Evolutionary conservation across 192 early-diverging fungal species (phyloP), one percentile per base, ranked within the genome.

Genomic region (Rhizophagus clarus): DNA sequence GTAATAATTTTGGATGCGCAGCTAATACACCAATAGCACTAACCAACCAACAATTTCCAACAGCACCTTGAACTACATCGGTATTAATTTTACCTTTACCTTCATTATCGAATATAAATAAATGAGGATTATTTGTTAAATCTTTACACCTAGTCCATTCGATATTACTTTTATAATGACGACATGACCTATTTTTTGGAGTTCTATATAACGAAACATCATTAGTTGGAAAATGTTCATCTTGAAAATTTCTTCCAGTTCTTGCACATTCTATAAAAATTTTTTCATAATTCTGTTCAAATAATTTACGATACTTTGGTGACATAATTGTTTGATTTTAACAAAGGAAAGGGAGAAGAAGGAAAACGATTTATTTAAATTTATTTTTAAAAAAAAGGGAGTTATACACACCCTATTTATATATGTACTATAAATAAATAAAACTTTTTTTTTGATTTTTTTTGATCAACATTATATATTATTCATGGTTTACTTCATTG

Each of bases 11-110:
- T 67, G 80, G 80, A 51, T 81, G 73, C 1, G 73, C 32, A 5
- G 64, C 60, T 14, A 81, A 77, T 20, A 81, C 76, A 26, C 72
- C 80, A 34, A 81, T 67, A 28, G 80, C 80, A 51, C 60, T 34
- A 22, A 78, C 63, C n/a, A 81, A 69, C 80, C 80, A 81, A 51
- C 80, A 79, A 31, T 81, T 66, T 28, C 80, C 80, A 34, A 81
- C 40, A 34, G 76, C 80, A n/a, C 80, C 49, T 56, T 56, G 49
- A 20, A 56, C 17, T 20, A 56, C 49, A 56, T 56, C 49, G 1
- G 49, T 56, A 56, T 56, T 56, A 56, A 56, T 56, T 56, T 17
- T 51, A 17, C 47, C 47, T 17, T 15, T 49, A 15, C 49, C 15
- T 15, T 56, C 49, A 56, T 56, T 56, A 56, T 56, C 17, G 6